A percentile compares a stretch with the other conserved stretches of the same genome.
Evolutionary conservation across 2,329 filamentous ascomycete genomes (phyloP).

Genomic region (Magnaporthales sp.): DNA sequence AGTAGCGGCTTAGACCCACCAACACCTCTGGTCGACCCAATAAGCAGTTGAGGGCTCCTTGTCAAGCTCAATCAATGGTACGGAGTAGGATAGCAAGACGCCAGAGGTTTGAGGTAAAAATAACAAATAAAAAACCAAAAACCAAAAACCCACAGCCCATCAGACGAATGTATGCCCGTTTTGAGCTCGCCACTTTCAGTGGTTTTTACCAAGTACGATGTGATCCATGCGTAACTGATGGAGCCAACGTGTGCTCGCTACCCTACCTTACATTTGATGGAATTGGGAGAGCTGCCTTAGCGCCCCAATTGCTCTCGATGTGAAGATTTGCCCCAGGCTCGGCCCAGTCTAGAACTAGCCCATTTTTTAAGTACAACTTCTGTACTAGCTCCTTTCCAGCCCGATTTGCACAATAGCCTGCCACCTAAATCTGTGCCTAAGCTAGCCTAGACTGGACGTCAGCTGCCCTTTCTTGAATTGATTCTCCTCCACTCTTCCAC

Average conservation of each 20-base stretch:
- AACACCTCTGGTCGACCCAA: not conserved
- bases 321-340: not conserved
- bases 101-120: not conserved
- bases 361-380: not conserved
- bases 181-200: not conserved
- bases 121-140: too few species aligned
- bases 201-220: not conserved
- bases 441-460: not conserved
- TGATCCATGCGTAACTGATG: not conserved
- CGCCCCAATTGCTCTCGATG: not conserved
- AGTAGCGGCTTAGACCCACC: not conserved
- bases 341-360: not conserved
- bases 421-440: not conserved
- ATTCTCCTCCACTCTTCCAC: not conserved
- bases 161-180: not conserved
- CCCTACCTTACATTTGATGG: not conserved
- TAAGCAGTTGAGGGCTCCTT: not conserved
- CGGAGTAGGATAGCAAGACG: not conserved
- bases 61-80: not conserved
- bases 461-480: not conserved
- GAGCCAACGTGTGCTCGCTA: not conserved
- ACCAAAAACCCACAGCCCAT: not conserved
- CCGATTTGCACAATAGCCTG: not conserved
- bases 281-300: not conserved
- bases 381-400: not conserved